Percentiles rank a stretch among this genome's conserved stretches.
phyloP scores from a whole-genome alignment of 768 basidiomycete genomes.

The Trametes cingulata region DNA sequence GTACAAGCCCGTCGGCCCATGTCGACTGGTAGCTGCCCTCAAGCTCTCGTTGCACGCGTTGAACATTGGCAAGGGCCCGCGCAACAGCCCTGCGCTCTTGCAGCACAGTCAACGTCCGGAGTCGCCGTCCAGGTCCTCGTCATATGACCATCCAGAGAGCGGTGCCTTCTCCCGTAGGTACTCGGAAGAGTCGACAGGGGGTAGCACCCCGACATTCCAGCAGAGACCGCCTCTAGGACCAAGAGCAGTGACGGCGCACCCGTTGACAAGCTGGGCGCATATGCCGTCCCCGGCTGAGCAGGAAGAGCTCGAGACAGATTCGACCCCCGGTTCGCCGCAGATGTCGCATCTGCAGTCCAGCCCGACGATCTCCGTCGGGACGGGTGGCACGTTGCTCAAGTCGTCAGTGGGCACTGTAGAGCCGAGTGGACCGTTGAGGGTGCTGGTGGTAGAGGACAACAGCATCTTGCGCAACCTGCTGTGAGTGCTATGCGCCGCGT shows the following conservation, averaged over 20 bases:
- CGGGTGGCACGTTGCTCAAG: conserved; percentile 68
- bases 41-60: conserved; percentile 61
- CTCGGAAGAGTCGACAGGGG: conserved; percentile 44
- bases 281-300: conserved; percentile 38
- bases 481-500: conserved; percentile 44
- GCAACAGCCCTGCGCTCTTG: conserved; percentile 25
- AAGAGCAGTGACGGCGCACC: conserved; percentile 52
- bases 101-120: conserved; percentile 5
- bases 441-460: conserved; percentile 92
- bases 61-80: conserved; percentile 44
- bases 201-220: conserved; percentile 5
- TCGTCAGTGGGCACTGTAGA: conserved; percentile 59
- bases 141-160: conserved; percentile 4
- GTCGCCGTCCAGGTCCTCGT: conserved; percentile 3
- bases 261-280: conserved; percentile 38
- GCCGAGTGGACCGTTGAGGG: conserved; percentile 50
- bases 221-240: conserved; percentile 56
- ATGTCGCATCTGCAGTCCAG: conserved; percentile 26
- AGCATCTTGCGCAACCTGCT: conserved; percentile 79
- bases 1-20: conserved; percentile 88
- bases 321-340: conserved; percentile 20
- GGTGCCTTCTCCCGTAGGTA: conserved; percentile 39
- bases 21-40: conserved; percentile 64
- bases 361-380: conserved; percentile 55
- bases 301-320: conserved; percentile 30